Conservation (phyloP, 164 flowering plant genomes). For the Macadamia integrifolia region DNA sequence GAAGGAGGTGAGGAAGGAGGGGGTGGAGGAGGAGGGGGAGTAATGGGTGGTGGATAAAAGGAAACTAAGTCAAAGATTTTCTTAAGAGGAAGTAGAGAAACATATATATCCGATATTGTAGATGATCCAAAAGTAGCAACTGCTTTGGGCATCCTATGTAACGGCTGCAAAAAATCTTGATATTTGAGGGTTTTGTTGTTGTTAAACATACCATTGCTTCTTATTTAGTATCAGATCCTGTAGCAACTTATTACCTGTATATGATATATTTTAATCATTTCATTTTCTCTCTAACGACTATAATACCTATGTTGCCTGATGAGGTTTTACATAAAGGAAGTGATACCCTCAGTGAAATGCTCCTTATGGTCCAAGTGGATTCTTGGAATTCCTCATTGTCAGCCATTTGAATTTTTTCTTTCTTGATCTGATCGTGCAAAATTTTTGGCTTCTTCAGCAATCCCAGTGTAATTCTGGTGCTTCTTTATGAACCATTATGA, state of each 20-base stretch:
- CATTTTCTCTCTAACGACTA: constrained; percentile 96
- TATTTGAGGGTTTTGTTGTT: too few relatives aligned
- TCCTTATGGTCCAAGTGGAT: constrained; percentile 97
- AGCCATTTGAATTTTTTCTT: background rate
- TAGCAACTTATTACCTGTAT: constrained; percentile 91
- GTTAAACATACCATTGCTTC: constrained; percentile 99
- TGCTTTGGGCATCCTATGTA: too few relatives aligned
- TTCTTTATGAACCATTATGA: background rate
- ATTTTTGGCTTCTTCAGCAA: background rate
- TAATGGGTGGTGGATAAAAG: too few relatives aligned
- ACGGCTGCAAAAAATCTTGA: too few relatives aligned
- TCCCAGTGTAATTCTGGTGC: background rate
- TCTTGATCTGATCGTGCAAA: constrained; percentile 2
- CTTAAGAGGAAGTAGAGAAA: too few relatives aligned
- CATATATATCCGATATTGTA: too few relatives aligned
- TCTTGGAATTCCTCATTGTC: constrained; percentile 4
- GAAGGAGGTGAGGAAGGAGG: too few relatives aligned
- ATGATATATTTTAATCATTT: constrained; percentile 99
- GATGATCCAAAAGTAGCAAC: too few relatives aligned
- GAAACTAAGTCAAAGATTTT: too few relatives aligned
- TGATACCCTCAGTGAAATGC: constrained; percentile 99
- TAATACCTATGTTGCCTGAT: constrained; percentile 99
- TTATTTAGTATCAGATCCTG: constrained; percentile 99
- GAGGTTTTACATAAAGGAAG: constrained; percentile 99
- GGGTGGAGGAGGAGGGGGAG: too few relatives aligned